Base-by-base conservation (phyloP, 768 basidiomycete genomes). In the Suillus variegatus region DNA sequence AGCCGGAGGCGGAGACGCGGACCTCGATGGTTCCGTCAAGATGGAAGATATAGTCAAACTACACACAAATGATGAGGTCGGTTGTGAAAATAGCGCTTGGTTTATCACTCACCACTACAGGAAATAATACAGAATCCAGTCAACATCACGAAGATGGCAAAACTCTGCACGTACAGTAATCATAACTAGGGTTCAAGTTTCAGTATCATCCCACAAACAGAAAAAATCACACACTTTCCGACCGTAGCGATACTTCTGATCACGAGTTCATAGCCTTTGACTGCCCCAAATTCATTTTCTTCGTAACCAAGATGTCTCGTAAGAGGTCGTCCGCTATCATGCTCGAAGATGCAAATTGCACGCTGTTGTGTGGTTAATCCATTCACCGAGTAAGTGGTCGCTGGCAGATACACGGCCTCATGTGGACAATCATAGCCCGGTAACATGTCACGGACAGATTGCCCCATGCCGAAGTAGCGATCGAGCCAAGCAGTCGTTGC, bases 11-110 rank as follows among this genome's bases (percentile, higher is more conserved):
- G 9, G 88, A 89, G 20, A 89, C 40, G 2, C 86, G 80, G n/a
- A 89, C 86, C 76, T 90, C 88, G 28, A 90, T 82, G 3, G 87
- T 88, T 4, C 89, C 88, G 67, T 90, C 88, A 20, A 88, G 72
- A 64, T 85, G 82, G 79, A 89, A 89, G 2, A 83, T 84, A 71
- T 89, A 89, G 68, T 89, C 88, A 71, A 88, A 89, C 82, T 85
- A 68, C 22, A 6, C 47, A 47, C 32, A 41, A n/a, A 13, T 6
- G 8, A 44, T 69, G 52, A 67, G 65, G 40, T 66, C 64, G 44
- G 18, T 28, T 22, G 47, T 66, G 64, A 22, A 44, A 65, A 14
- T n/a, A n/a, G 40, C 56, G 61, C 38, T 61, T 20, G 4, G 22
- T 14, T 62, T 3, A 40, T 51, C 2, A 9, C 14, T 69, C 71